Percentiles rank a stretch among this genome's conserved stretches.
Evolutionary conservation across 2,329 filamentous ascomycete species (phyloP).

Genomic region (Allantophomopsis cytisporea): DNA sequence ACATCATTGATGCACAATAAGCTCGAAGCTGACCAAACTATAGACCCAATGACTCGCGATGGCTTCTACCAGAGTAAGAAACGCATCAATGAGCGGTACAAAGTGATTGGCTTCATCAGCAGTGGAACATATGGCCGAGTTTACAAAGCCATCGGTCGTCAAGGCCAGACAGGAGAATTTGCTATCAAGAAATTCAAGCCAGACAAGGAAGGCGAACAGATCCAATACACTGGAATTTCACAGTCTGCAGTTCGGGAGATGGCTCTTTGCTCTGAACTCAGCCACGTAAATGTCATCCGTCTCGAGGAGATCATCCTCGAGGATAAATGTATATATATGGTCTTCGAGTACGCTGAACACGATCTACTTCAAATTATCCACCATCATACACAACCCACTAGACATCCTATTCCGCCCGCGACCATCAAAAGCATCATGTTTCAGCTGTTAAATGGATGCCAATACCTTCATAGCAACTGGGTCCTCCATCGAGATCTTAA

Average conservation of each 20-base stretch:
- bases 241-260: conserved; percentile 96
- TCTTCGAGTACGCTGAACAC: conserved; percentile 97
- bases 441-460: conserved; percentile 85
- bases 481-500: conserved; percentile 94
- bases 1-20: too few species aligned
- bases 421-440: conserved; percentile 93
- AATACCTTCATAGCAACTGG: conserved; percentile 95
- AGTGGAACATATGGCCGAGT: conserved; percentile 96
- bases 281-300: conserved; percentile 78
- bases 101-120: conserved; percentile 95
- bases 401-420: conserved; percentile 74
- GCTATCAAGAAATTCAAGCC: conserved; percentile 83
- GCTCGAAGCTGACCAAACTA: conserved; percentile 2
- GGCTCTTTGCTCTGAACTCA: conserved; percentile 87
- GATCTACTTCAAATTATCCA: conserved; percentile 97
- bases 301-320: conserved; percentile 93
- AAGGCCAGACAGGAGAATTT: conserved; percentile 67
- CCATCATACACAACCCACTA: conserved; percentile 77
- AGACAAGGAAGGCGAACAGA: conserved; percentile 90
- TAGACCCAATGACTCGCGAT: neutral
- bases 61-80: conserved; percentile 60
- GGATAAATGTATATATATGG: conserved; percentile 99
- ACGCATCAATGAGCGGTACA: conserved; percentile 83
- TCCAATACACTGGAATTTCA: conserved; percentile 94
- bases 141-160: conserved; percentile 79